These are phyloP conservation scores for Pseudozyma thailandica DNA, from an alignment of 1,284 basidiomycete genomes.

Conservation along the genomic window DNA sequence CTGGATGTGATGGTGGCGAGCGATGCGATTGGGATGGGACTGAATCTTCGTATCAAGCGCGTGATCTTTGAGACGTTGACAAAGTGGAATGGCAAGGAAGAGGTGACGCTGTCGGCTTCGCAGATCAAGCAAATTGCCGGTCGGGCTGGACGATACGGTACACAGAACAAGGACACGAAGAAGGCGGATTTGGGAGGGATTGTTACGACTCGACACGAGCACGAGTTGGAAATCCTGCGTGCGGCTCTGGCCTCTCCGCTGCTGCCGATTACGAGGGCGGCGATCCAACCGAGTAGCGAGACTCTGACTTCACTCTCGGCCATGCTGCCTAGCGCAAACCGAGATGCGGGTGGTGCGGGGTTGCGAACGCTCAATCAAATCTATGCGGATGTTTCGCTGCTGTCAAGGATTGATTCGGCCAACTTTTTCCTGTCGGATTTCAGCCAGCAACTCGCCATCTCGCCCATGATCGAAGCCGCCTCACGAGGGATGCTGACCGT, in stretches of 20 bases:
- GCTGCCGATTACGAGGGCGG: conserved; percentile 70
- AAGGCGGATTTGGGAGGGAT: conserved; percentile 53
- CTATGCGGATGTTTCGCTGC: conserved; percentile 71
- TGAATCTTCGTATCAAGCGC: conserved; percentile 94
- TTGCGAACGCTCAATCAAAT: conserved; percentile 68
- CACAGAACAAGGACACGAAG: conserved; percentile 70
- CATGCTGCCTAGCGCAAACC: conserved; percentile 66
- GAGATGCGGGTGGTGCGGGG: not conserved
- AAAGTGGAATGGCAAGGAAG: conserved; percentile 78
- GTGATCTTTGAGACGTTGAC: conserved; percentile 82
- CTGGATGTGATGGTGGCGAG: conserved; percentile 89
- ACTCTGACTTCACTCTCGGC: conserved; percentile 68
- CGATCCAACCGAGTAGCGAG: conserved; percentile 67
- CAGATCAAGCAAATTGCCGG: conserved; percentile 97
- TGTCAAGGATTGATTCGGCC: conserved; percentile 71
- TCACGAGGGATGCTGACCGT: conserved; percentile 71
- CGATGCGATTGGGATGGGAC: conserved; percentile 93
- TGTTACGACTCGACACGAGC: conserved; percentile 76
- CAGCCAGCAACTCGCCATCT: conserved; percentile 67
- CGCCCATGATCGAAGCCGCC: conserved; percentile 67
- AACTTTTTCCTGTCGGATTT: conserved; percentile 70
- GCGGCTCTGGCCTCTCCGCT: conserved; percentile 71
- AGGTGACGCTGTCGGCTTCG: conserved; percentile 76
- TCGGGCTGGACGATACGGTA: conserved; percentile 89
- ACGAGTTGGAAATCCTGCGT: conserved; percentile 77